Base-by-base conservation (phyloP, 352 stramenopile species). In the Saprolegnia parasitica region DNA sequence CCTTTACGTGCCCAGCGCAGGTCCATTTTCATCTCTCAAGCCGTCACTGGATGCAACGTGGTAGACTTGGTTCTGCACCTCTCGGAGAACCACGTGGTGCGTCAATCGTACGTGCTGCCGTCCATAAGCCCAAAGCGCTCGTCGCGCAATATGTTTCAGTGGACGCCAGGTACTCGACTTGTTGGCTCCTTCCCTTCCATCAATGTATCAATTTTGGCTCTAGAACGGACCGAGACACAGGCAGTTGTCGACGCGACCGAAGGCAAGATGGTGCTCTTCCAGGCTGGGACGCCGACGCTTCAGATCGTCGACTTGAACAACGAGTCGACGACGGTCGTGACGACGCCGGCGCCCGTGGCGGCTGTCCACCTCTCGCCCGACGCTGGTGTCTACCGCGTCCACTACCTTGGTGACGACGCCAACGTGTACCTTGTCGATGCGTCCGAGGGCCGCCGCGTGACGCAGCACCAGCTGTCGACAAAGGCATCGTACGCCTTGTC, bases 121-220 rank as follows among this genome's bases (percentile, higher is more conserved):
- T 46, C 26, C 1, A 18, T 66, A 4, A 56, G 24, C 15, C 21
- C 37, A 4, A 66, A 66, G 16, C 6, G 20, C 3, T 26, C 13
- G 32, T 8, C 26, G 50, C 40, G 58, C n/a, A 52, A 1, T 55
- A 29, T 60, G 16, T 66, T 66, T 66, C n/a, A 56, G n/a, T 66
- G 58, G 58, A 66, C 23, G 35, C 13, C 3, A 24, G 52, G 52
- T 60, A 21, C 13, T 16, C 3, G 1, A 60, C 35, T 16, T 26
- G 11, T 16, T 18, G 23, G 32, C 8, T 8, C 23, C 8, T 29
- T 58, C 32, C 9, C 47, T 29, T 55, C 5, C 5, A 55, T 23
- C 5, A 55, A 2, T 55, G 5, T 55, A 35, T 49, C 1, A 4
- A 2, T 1, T n/a, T n/a, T 15, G 42, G 1, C 13, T 2, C 13